A percentile compares a stretch with the other conserved stretches of the same genome.
Evolutionary conservation across 805 yeast genomes (phyloP).

Genomic region (Kuraishia molischiana): DNA sequence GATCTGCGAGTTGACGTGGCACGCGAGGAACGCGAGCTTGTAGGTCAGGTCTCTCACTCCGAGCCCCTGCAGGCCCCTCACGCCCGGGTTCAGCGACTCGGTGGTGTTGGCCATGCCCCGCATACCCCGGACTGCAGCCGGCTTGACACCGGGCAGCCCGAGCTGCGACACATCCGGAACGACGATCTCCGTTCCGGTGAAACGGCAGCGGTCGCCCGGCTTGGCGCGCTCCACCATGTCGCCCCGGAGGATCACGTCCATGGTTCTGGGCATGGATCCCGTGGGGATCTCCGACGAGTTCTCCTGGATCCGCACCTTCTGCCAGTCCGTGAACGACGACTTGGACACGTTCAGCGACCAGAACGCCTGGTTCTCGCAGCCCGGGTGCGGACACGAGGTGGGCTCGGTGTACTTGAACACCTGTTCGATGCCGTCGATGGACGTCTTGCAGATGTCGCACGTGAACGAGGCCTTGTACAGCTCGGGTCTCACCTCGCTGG

Average conservation of each 20-base stretch:
- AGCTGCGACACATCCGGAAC: slow-evolving; percentile 91
- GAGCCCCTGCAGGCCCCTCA: slow-evolving; percentile 78
- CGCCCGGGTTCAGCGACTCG: slow-evolving; percentile 75
- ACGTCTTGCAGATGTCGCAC: slow-evolving; percentile 81
- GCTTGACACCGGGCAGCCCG: slow-evolving; percentile 92
- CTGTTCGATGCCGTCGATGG: slow-evolving; percentile 86
- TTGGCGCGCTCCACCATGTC: slow-evolving; percentile 93
- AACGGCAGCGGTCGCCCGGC: slow-evolving; percentile 92
- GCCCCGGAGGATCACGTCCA: slow-evolving; percentile 88
- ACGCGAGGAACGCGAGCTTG: slow-evolving; percentile 82
- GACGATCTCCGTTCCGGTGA: slow-evolving; percentile 91
- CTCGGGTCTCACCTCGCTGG: slow-evolving; percentile 95
- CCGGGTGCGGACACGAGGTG: slow-evolving; percentile 78
- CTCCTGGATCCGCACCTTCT: slow-evolving; percentile 88
- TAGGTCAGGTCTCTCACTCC: slow-evolving; percentile 94
- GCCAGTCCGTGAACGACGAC: slow-evolving; percentile 94
- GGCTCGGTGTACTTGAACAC: slow-evolving; percentile 92
- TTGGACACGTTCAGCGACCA: slow-evolving; percentile 82
- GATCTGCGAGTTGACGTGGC: slow-evolving; percentile 69
- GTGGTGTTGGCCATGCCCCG: slow-evolving; percentile 39
- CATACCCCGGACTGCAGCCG: slow-evolving; percentile 65
- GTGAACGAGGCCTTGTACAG: slow-evolving; percentile 77
- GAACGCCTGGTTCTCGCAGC: slow-evolving; percentile 75
- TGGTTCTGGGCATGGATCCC: slow-evolving; percentile 96
- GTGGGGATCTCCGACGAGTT: slow-evolving; percentile 96